phyloP scores from a whole-genome alignment of 2,329 filamentous ascomycete genomes.

The Cryphonectria nitschkei region DNA sequence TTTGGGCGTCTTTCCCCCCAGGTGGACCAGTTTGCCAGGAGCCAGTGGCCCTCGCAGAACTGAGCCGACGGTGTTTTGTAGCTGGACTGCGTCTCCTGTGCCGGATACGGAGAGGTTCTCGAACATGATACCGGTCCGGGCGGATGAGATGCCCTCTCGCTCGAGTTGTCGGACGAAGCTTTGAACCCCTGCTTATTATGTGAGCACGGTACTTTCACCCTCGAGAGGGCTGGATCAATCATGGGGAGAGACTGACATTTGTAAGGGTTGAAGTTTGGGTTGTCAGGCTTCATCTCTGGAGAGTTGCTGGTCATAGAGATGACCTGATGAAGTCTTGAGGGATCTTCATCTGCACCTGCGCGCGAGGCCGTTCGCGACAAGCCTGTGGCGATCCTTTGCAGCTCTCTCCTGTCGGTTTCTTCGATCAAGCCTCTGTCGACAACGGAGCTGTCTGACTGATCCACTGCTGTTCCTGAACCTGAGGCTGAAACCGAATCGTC shows the following conservation, averaged over 20 bases:
- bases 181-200: neutral
- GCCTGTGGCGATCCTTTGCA: neutral
- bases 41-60: conserved; percentile 61
- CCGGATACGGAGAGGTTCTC: conserved; percentile 69
- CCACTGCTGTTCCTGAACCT: neutral
- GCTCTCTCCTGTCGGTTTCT: neutral
- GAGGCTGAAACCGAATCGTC: neutral
- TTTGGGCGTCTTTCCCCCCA: conserved; percentile 50
- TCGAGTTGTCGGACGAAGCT: conserved; percentile 8
- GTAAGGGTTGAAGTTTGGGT: neutral
- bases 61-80: conserved; percentile 69
- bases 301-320: neutral
- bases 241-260: neutral
- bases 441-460: neutral
- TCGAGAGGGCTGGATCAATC: neutral
- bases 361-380: neutral
- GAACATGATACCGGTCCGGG: conserved; percentile 63
- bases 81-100: conserved; percentile 66
- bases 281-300: neutral
- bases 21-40: conserved; percentile 58
- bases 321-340: neutral
- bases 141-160: neutral
- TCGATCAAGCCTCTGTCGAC: conserved; percentile 2
- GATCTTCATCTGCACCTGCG: neutral
- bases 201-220: neutral